Evolutionary conservation across 2,329 filamentous ascomycete genomes (phyloP).

Genomic region (Arthrocladium fulminans): DNA sequence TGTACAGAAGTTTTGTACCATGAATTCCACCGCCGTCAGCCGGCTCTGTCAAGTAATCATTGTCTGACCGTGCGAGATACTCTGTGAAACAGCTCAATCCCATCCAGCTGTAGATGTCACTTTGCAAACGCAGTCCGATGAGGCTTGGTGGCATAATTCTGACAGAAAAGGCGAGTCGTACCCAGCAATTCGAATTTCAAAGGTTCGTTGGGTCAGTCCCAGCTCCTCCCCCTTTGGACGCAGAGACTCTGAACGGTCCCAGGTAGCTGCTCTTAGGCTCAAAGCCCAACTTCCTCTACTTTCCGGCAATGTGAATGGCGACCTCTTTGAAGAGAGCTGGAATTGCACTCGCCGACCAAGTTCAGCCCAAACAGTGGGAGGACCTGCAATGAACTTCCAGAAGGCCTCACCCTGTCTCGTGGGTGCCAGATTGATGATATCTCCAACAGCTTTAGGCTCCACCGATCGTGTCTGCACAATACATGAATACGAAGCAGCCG

Average conservation of each 20-base stretch:
- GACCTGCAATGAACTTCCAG: conserved; percentile 35
- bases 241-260: conserved; percentile 21
- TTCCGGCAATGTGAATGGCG: conserved; percentile 27
- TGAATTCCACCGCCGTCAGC: conserved; percentile 37
- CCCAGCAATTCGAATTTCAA: conserved; percentile 25
- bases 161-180: conserved; percentile 32
- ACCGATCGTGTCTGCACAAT: conserved; percentile 40
- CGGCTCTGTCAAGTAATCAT: conserved; percentile 30
- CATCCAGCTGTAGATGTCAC: conserved; percentile 46
- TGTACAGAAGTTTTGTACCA: conserved; percentile 36
- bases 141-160: conserved; percentile 26
- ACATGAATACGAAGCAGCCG: conserved; percentile 34
- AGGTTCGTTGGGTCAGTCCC: conserved; percentile 21
- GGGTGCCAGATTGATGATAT: conserved; percentile 40
- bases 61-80: conserved; percentile 37
- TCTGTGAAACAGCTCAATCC: conserved; percentile 40
- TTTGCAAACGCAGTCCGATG: conserved; percentile 37
- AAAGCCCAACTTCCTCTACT: conserved; percentile 23
- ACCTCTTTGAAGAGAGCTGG: conserved; percentile 32
- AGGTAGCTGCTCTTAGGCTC: conserved; percentile 17
- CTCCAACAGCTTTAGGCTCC: conserved; percentile 35
- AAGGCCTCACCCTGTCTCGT: conserved; percentile 40
- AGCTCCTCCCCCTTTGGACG: conserved; percentile 23
- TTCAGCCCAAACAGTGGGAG: conserved; percentile 39
- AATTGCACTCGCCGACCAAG: conserved; percentile 40